Evolutionary conservation across 2,329 filamentous ascomycete species (phyloP).

Genomic region (Chrysoporthe deuterocubensis): DNA sequence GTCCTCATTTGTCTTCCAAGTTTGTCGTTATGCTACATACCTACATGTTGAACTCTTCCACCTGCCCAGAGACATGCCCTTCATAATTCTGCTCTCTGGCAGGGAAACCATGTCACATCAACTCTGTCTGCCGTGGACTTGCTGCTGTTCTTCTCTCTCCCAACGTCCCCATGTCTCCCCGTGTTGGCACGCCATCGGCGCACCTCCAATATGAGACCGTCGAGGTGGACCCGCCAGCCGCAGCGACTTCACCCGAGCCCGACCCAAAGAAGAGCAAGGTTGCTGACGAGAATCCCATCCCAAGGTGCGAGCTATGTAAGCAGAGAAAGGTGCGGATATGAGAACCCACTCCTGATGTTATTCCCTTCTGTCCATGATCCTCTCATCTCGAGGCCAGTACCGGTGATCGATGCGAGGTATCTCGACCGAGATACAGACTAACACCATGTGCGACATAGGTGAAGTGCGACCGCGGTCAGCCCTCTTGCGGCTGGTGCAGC

Average conservation of each 20-base stretch:
- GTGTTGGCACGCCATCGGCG: conserved; percentile 17
- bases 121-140: background rate
- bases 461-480: conserved; percentile 77
- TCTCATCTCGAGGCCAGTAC: too few relatives aligned
- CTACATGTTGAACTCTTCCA: conserved; percentile 21
- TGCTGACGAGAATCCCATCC: conserved; percentile 43
- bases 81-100: conserved; percentile 7
- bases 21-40: conserved; percentile 4
- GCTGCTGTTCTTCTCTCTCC: background rate
- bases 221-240: conserved; percentile 21
- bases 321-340: conserved; percentile 67
- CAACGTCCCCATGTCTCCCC: conserved; percentile 24
- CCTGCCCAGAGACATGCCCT: conserved; percentile 11
- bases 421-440: background rate
- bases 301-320: conserved; percentile 77
- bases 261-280: conserved; percentile 30
- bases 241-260: conserved; percentile 27
- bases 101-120: conserved; percentile 17
- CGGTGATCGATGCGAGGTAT: background rate
- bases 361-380: background rate
- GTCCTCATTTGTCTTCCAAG: conserved; percentile 2
- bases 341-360: conserved; percentile 21
- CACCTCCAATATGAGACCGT: conserved; percentile 27
- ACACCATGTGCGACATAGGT: conserved; percentile 48
- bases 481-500: conserved; percentile 70